Base-by-base conservation (phyloP, 2,329 filamentous ascomycete genomes). In the Clarireedia paspali region DNA sequence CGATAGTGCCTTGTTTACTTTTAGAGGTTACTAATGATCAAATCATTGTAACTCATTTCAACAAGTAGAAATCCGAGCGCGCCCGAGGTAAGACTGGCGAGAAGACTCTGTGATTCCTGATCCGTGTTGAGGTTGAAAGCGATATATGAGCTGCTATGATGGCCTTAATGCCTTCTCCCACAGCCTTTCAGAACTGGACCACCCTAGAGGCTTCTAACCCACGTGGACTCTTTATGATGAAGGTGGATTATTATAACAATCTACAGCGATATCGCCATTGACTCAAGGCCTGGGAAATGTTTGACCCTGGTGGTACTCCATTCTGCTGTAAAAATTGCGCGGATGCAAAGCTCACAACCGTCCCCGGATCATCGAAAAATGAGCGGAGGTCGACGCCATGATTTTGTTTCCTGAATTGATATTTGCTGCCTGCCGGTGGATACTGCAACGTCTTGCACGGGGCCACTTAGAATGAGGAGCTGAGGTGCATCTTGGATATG, bases 101-200 rank as follows among this genome's bases (percentile, higher is more conserved):
- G 74, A 1, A 73, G 61, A 6, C 15, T 15, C 3, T 20, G 14
- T 4, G n/a, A 62, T 64, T 48, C 60, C 49, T 57, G 7, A 26
- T 44, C 42, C 39, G 60, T 47, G 6, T 5, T 39, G 50, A 45
- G 74, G 64, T 64, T 14, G 72, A 70, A 49, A 75, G 57, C 12
- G 71, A 68, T 62, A 75, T 74, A 60, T 75, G 73, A 9, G 74
- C 72, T 4, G 71, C 74, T 73, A 76, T 75, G 7, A 76, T 67
- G 9, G 70, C 65, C 57, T 76, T 73, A 20, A 74, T 67, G 2
- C 67, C 70, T 63, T 75, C 71, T 2, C 66, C 69, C 4, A 71
- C 67, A 17, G 71, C 72, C 54, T 73, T 69, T 50, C 71, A 68
- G 57, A 76, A 76, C 1, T 74, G 74, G 4, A 75, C 64, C 24